A percentile compares a stretch with the other conserved stretches of the same genome.
These are phyloP conservation scores for Ustilago lituana DNA, from an alignment of 1,284 basidiomycete genomes.

Conservation along the genomic window DNA sequence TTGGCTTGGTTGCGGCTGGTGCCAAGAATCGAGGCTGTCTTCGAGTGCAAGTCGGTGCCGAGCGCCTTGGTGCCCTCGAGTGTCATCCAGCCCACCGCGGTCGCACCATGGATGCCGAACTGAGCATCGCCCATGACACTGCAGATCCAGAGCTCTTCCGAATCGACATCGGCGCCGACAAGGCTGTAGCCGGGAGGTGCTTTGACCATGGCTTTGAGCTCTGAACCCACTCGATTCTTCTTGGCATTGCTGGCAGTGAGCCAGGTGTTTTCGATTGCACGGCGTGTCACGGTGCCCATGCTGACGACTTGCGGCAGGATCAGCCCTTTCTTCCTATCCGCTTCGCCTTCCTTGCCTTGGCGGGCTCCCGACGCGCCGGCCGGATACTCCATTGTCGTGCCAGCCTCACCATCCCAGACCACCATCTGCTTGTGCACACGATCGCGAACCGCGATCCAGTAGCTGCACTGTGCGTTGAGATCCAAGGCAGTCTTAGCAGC, in stretches of 20 bases:
- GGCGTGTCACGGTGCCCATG: slow-evolving; percentile 97
- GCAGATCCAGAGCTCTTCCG: slow-evolving; percentile 98
- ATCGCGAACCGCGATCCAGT: slow-evolving; percentile 95
- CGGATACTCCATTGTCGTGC: slow-evolving; percentile 68
- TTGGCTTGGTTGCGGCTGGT: slow-evolving; percentile 96
- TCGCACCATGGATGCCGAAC: slow-evolving; percentile 95
- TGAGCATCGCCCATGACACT: slow-evolving; percentile 99
- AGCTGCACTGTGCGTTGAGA: slow-evolving; percentile 94
- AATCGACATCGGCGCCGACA: slow-evolving; percentile 98
- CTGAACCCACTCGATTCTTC: slow-evolving; percentile 94
- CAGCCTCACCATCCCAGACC: slow-evolving; percentile 76
- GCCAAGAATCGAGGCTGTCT: slow-evolving; percentile 91
- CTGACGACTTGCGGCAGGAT: slow-evolving; percentile 96
- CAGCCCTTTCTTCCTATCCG: slow-evolving; percentile 78
- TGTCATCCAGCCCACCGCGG: slow-evolving; percentile 99
- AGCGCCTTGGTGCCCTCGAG: slow-evolving; percentile 96
- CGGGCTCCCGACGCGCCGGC: slow-evolving; percentile 49
- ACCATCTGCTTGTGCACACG: slow-evolving; percentile 93
- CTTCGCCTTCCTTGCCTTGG: slow-evolving; percentile 28
- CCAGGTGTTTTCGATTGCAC: slow-evolving; percentile 98
- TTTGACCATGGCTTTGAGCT: slow-evolving; percentile 96
- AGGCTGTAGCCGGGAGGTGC: slow-evolving; percentile 92
- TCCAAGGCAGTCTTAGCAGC: slow-evolving; percentile 86
- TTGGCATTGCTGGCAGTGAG: slow-evolving; percentile 98
- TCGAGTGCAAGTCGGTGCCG: slow-evolving; percentile 96